phyloP scores from a whole-genome alignment of 306 rosid genomes.

The Prosopis cineraria region DNA sequence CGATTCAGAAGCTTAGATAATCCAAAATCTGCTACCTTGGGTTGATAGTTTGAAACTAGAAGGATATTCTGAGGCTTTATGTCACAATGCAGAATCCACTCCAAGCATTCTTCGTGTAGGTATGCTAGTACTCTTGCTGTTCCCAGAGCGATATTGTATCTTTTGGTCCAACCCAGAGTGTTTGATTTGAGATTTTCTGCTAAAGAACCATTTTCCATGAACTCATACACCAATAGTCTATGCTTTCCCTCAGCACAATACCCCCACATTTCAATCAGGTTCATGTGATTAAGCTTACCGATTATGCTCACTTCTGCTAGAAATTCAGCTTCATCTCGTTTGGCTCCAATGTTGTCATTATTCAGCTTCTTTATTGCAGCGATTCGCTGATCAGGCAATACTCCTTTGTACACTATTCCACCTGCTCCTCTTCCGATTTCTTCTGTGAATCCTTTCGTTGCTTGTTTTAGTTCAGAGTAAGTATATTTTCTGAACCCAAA shows the following conservation, averaged over 20 bases:
- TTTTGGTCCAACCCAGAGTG: slow-evolving; percentile 19
- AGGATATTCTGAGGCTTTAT: neutral
- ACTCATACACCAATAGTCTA: neutral
- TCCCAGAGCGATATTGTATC: neutral
- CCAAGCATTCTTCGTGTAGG: neutral
- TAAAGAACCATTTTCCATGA: slow-evolving; percentile 26
- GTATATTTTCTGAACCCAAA: neutral
- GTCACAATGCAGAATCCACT: neutral
- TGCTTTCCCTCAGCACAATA: neutral
- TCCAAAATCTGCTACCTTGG: slow-evolving; percentile 44
- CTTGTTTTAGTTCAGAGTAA: neutral
- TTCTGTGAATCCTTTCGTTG: neutral
- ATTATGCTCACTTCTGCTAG: neutral
- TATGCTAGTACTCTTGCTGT: neutral
- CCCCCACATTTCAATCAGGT: neutral
- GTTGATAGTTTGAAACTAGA: slow-evolving; percentile 23
- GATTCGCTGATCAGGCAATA: neutral
- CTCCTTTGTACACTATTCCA: neutral
- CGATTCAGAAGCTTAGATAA: slow-evolving; percentile 37
- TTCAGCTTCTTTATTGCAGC: neutral
- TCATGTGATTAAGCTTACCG: neutral
- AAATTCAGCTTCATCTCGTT: neutral
- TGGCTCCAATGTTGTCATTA: neutral
- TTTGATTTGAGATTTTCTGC: slow-evolving; percentile 19
- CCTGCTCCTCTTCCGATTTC: neutral